These are phyloP conservation scores for Aspergillus sp. DNA, from an alignment of 2,329 filamentous ascomycete genomes.

Conservation along the genomic window DNA sequence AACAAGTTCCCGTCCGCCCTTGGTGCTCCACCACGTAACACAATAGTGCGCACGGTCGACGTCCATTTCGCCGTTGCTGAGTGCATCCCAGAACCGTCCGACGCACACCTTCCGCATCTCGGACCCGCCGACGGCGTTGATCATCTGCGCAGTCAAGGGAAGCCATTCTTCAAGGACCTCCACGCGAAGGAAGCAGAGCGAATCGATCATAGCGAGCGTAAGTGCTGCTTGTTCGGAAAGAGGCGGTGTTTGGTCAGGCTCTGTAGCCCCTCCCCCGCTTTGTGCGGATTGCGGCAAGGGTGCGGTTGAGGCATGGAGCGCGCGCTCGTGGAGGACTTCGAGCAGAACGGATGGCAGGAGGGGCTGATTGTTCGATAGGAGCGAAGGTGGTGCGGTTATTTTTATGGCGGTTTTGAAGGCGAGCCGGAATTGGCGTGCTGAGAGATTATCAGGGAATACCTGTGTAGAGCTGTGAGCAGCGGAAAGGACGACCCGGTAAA, in stretches of 20 bases:
- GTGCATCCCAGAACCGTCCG: conserved; percentile 66
- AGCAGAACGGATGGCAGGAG: conserved; percentile 70
- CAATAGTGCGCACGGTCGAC: conserved; percentile 70
- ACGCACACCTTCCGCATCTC: conserved; percentile 56
- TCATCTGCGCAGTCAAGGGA: conserved; percentile 56
- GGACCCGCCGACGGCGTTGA: conserved; percentile 55
- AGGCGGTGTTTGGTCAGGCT: conserved; percentile 23
- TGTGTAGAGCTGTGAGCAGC: conserved; percentile 10
- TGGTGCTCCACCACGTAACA: conserved; percentile 75
- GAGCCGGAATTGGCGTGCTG: conserved; percentile 74
- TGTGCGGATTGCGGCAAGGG: conserved; percentile 35
- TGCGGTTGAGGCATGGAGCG: conserved; percentile 45
- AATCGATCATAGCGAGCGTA: conserved; percentile 67
- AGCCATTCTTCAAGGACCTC: conserved; percentile 72
- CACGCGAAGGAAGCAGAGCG: conserved; percentile 63
- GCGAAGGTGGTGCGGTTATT: conserved; percentile 70
- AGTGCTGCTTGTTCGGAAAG: conserved; percentile 69
- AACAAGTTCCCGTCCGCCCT: conserved; percentile 50
- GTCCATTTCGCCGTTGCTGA: conserved; percentile 78
- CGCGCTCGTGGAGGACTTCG: conserved; percentile 64
- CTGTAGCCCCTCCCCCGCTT: conserved; percentile 22
- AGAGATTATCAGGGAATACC: conserved; percentile 70
- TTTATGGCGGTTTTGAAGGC: conserved; percentile 79
- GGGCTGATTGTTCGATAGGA: conserved; percentile 62
- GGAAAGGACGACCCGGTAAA: not conserved